These are phyloP conservation scores for Gnomoniopsis smithogilvyi DNA, from an alignment of 2,329 filamentous ascomycete genomes.

Conservation along the genomic window DNA sequence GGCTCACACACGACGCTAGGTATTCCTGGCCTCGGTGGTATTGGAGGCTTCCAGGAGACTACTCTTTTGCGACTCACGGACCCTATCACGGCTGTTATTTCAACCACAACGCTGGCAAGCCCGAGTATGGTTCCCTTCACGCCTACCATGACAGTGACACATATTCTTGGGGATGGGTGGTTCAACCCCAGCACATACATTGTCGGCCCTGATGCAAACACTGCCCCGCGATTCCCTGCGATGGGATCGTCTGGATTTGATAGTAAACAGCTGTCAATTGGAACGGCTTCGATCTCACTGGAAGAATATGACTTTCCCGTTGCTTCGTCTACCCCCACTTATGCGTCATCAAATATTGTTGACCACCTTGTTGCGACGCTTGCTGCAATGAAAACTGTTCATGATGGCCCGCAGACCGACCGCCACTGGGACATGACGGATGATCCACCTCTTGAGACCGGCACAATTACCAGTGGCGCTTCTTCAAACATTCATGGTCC, in stretches of 20 bases:
- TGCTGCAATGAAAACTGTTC: slow-evolving; percentile 1
- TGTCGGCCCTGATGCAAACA: slow-evolving; percentile 8
- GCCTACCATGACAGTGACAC: slow-evolving; percentile 16
- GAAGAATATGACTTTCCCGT: background rate
- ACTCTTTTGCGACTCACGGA: background rate
- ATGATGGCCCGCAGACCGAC: background rate
- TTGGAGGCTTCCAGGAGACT: slow-evolving; percentile 10
- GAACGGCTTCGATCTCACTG: background rate
- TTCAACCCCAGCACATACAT: slow-evolving; percentile 15
- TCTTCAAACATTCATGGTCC: slow-evolving; percentile 4
- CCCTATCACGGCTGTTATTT: background rate
- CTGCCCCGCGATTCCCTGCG: background rate
- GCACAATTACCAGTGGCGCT: background rate
- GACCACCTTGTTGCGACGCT: slow-evolving; percentile 5
- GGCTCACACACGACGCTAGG: background rate
- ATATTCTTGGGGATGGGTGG: slow-evolving; percentile 18
- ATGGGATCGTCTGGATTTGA: background rate
- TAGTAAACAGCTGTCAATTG: background rate
- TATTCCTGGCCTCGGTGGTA: background rate
- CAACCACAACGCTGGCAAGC: slow-evolving; percentile 1
- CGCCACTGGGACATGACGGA: background rate
- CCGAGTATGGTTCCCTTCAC: background rate
- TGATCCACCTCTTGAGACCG: background rate
- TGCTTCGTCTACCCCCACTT: background rate
- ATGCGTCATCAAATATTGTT: slow-evolving; percentile 3